phyloP scores from a whole-genome alignment of 1,284 basidiomycete genomes.

The Boletus hoseneyae region DNA sequence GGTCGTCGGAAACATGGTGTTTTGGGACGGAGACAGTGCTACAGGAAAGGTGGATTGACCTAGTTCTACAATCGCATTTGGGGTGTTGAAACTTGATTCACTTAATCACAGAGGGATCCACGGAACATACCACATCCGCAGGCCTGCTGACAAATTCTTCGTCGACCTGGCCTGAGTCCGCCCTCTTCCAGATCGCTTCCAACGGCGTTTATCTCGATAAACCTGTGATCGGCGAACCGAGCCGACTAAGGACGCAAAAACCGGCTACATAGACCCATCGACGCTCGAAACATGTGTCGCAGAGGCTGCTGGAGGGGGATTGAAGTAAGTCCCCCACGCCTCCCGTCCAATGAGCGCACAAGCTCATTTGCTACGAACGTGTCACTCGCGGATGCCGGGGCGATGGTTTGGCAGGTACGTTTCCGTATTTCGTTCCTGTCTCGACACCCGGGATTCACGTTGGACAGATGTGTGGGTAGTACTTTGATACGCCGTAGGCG shows the following conservation, averaged over 20 bases:
- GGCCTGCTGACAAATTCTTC: slow-evolving; percentile 43
- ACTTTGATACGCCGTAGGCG: slow-evolving; percentile 20
- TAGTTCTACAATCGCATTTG: slow-evolving; percentile 60
- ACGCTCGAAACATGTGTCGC: slow-evolving; percentile 54
- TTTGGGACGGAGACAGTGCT: slow-evolving; percentile 35
- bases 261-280: slow-evolving; percentile 53
- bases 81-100: background rate
- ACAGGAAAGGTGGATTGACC: slow-evolving; percentile 22
- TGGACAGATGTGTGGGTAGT: slow-evolving; percentile 36
- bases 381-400: slow-evolving; percentile 43
- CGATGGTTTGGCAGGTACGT: slow-evolving; percentile 41
- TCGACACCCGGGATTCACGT: slow-evolving; percentile 15
- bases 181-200: slow-evolving; percentile 60
- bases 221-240: slow-evolving; percentile 65
- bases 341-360: background rate
- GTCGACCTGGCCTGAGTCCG: slow-evolving; percentile 40
- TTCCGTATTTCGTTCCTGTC: background rate
- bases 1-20: slow-evolving; percentile 35
- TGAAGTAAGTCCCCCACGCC: slow-evolving; percentile 45
- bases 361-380: background rate
- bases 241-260: slow-evolving; percentile 48
- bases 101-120: slow-evolving; percentile 37
- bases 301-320: slow-evolving; percentile 49
- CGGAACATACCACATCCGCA: slow-evolving; percentile 46
- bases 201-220: slow-evolving; percentile 53